Evolutionary conservation across 176 grass and related monocot species (phyloP), one percentile per base, ranked within the genome.

Genomic region (Carex parvula): DNA sequence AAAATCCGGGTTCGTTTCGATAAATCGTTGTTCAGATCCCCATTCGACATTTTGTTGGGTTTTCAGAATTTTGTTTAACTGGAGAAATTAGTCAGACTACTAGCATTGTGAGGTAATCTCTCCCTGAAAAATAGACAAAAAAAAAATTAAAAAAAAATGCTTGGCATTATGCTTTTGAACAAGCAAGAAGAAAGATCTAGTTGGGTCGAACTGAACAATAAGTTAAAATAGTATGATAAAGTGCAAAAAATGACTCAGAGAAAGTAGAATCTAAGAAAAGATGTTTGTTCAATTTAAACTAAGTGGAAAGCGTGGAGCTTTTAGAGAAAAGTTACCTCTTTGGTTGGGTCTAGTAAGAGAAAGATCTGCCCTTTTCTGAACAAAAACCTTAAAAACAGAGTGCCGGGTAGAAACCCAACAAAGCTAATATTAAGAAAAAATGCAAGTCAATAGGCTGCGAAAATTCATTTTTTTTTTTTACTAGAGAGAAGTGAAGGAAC

Each of bases 1-100:
- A 99, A 92, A 79, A 95, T 89, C 54, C 85, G 88, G 3, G 88
- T 87, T 68, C 35, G 66, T 85, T 84, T 90, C 64, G 29, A 70
- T 84, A 99, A 89, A 54, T 92, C 85, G 32, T 84, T 70, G 70
- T 84, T 92, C 77, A 95, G 18, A 84, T 84, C 72, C 30, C 35
- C 55, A 22, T 88, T 92, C 58, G 64, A 84, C 87, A 94, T 93
- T 52, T 50, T 63, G 18, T 37, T 16, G 52, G 3, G 79, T 81
- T 64, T 64, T 60, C 87, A 42, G 53, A 11, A 22, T 79, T 21
- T 83, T 54, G 17, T 84, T 56, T 67, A 79, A 18, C 2, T 84
- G 30, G 46, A 72, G 11, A 18, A 46, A 71, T 72, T 50, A 37
- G 22, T 80, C 74, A 86, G 15, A 86, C 50, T 54, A 70, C 4